Conservation (phyloP, 2,329 filamentous ascomycete genomes). For the Coniochaeta hoffmannii region DNA sequence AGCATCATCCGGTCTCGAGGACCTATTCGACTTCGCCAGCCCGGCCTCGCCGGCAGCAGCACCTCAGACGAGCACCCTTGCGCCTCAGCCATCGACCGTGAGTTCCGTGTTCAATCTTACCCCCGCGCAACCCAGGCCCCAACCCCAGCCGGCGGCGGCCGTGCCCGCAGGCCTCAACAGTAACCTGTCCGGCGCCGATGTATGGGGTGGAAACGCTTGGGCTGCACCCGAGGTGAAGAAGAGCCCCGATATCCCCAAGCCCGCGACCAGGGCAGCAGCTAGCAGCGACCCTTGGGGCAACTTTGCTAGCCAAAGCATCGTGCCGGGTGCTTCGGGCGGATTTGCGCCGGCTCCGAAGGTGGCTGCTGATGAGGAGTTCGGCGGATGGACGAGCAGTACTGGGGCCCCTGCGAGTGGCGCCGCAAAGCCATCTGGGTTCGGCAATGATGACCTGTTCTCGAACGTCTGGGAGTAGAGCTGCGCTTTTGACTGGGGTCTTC, state of each 20-base stretch:
- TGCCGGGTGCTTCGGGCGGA: constrained; percentile 56
- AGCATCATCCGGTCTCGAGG: constrained; percentile 57
- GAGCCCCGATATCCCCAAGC: constrained; percentile 43
- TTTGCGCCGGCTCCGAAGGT: constrained; percentile 62
- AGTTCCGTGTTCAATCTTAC: constrained; percentile 78
- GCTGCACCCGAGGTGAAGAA: constrained; percentile 45
- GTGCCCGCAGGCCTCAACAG: constrained; percentile 28
- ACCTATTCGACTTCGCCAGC: constrained; percentile 72
- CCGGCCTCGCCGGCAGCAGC: constrained; percentile 35
- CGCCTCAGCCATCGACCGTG: constrained; percentile 32
- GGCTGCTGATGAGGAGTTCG: constrained; percentile 88
- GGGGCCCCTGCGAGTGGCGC: constrained; percentile 31
- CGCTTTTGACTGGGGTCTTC: background rate
- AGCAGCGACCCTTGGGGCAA: constrained; percentile 55
- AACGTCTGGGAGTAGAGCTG: constrained; percentile 78
- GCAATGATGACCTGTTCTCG: constrained; percentile 80
- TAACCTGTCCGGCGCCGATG: constrained; percentile 51
- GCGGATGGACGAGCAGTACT: constrained; percentile 79
- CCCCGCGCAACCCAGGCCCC: constrained; percentile 38
- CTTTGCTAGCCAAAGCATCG: constrained; percentile 51
- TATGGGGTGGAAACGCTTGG: constrained; percentile 89
- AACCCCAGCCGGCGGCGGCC: constrained; percentile 31
- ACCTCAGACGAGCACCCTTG: constrained; percentile 28
- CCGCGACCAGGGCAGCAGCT: constrained; percentile 33
- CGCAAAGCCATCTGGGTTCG: constrained; percentile 51